Percentiles rank a stretch among this genome's conserved stretches.
Conservation (phyloP, 805 yeast species). For the Middelhovenomyces tepae region DNA sequence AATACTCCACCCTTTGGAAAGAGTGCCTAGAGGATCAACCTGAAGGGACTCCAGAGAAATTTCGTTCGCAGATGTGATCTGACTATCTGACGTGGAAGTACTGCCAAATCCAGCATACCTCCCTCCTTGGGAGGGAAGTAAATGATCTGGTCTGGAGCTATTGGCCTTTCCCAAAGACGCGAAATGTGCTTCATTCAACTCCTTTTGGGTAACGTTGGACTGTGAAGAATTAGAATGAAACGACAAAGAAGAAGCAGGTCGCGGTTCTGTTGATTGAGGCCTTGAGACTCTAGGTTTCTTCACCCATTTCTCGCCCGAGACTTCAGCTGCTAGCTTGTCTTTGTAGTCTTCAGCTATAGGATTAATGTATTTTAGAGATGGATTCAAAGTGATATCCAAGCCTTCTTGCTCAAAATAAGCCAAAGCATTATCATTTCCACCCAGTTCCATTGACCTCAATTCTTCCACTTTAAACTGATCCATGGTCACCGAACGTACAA, state of each 20-base stretch:
- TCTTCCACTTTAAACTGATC: constrained; percentile 96
- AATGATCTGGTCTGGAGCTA: constrained; percentile 59
- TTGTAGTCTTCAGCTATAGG: constrained; percentile 93
- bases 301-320: constrained; percentile 61
- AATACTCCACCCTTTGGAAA: constrained; percentile 89
- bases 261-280: constrained; percentile 7
- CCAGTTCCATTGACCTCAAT: constrained; percentile 80
- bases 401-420: constrained; percentile 66
- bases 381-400: constrained; percentile 51
- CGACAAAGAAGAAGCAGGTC: constrained; percentile 12
- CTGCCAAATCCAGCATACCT: constrained; percentile 88
- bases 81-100: constrained; percentile 18
- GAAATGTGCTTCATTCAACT: constrained; percentile 73
- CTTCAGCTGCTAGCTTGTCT: constrained; percentile 61
- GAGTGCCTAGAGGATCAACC: constrained; percentile 84
- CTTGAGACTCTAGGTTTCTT: constrained; percentile 7
- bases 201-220: constrained; percentile 30
- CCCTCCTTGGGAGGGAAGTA: constrained; percentile 94
- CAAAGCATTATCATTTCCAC: constrained; percentile 77
- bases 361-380: constrained; percentile 70
- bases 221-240: constrained; percentile 4
- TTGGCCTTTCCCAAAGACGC: constrained; percentile 69
- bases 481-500: constrained; percentile 95
- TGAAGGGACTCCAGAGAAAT: constrained; percentile 25
- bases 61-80: constrained; percentile 7